Base-by-base conservation (phyloP, 805 yeast genomes). In the Saturnispora quitensis region DNA sequence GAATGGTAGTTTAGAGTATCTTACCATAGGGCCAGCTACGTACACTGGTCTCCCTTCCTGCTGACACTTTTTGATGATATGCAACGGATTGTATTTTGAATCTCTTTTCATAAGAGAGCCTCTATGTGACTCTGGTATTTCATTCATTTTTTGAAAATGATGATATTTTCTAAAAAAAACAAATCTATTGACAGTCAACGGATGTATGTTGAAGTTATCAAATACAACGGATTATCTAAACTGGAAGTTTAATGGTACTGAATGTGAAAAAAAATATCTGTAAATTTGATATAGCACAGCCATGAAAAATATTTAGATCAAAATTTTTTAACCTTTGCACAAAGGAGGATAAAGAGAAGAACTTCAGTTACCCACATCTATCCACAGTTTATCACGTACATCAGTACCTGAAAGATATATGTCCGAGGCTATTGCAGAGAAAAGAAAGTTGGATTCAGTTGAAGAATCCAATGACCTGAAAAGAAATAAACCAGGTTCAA, bases 11-110 rank as follows among this genome's bases (percentile, higher is more conserved):
- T 93, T 91, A 1, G 96, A 88, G 71, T 93, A 93, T 48, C 99
- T 73, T 1, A 93, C 99, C 99, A 93, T 93, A 4, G 99, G 99
- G 0, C 98, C 99, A 1, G 87, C 82, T 10, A 86, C 74, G 43
- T 74, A 76, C 1, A 78, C 88, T 0, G 84, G 83, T 53, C 84
- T 67, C 4, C 72, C 71, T 54, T 75, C 77, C 2, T 58, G 50
- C 56, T 68, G 64, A 62, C 84, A 70, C 52, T 74, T 67, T 50
- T 71, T 68, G 10, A 82, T 71, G 15, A 82, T 76, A 42, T 70
- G 64, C 18, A 81, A 59, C 13, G 86, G 86, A 57, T 77, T 77
- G 64, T 78, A 74, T 33, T 69, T 62, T 17, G 75, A 71, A 45
- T 70, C 64, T 54, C 82, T 67, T 34, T 58, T 43, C 8, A 43